These are phyloP conservation scores for Fusarium domesticum DNA, from an alignment of 2,329 filamentous ascomycete genomes.

Conservation along the genomic window DNA sequence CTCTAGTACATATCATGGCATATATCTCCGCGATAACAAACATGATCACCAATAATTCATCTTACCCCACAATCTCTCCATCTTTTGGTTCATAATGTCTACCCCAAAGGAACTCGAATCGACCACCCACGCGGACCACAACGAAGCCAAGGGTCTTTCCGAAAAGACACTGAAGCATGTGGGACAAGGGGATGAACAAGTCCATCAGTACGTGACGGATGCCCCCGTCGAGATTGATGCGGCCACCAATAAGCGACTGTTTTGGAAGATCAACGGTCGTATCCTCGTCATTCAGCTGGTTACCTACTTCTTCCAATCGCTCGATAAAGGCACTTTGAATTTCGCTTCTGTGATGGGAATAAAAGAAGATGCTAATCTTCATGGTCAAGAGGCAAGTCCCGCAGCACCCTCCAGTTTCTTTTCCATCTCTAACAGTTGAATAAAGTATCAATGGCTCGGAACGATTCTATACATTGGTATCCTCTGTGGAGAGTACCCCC, in stretches of 20 bases:
- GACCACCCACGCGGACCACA: slow-evolving; percentile 1
- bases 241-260: slow-evolving; percentile 47
- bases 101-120: slow-evolving; percentile 8
- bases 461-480: slow-evolving; percentile 38
- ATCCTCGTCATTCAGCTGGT: slow-evolving; percentile 44
- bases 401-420: too few relatives aligned
- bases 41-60: not conserved
- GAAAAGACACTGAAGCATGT: slow-evolving; percentile 1
- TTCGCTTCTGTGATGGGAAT: slow-evolving; percentile 53
- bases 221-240: slow-evolving; percentile 44
- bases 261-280: slow-evolving; percentile 47
- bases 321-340: slow-evolving; percentile 49
- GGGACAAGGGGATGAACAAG: slow-evolving; percentile 4
- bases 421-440: slow-evolving; percentile 41
- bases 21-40: not conserved
- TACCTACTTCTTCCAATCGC: slow-evolving; percentile 50
- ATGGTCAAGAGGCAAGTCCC: slow-evolving; percentile 19
- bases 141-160: slow-evolving; percentile 1
- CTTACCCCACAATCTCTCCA: not conserved
- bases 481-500: slow-evolving; percentile 45
- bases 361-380: slow-evolving; percentile 46
- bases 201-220: slow-evolving; percentile 1
- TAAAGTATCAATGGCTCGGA: slow-evolving; percentile 53
- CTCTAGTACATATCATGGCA: not conserved
- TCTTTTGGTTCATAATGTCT: slow-evolving; percentile 1